Percentiles rank a stretch among this genome's conserved stretches.
Evolutionary conservation across 2,329 filamentous ascomycete genomes (phyloP).

Genomic region (Neopestalotiopsis rosae): DNA sequence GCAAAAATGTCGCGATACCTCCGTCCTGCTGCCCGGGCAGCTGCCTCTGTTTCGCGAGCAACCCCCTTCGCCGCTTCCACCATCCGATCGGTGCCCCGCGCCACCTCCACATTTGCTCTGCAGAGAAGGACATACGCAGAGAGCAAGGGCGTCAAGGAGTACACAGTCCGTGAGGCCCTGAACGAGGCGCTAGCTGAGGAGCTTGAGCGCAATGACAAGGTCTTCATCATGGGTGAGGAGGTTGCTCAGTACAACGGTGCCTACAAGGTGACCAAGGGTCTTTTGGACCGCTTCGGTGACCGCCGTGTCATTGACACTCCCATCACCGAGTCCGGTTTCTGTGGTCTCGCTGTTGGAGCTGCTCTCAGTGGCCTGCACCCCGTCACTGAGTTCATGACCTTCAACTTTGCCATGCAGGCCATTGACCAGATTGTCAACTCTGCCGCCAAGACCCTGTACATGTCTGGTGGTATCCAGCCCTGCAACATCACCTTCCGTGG

Average conservation of each 20-base stretch:
- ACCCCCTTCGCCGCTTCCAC: conserved; percentile 40
- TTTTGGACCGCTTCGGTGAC: conserved; percentile 95
- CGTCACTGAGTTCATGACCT: conserved; percentile 99
- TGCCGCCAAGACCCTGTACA: conserved; percentile 98
- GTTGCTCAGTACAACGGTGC: conserved; percentile 99
- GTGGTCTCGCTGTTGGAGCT: conserved; percentile 90
- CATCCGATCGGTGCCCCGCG: conserved; percentile 40
- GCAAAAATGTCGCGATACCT: conserved; percentile 55
- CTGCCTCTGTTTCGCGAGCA: conserved; percentile 47
- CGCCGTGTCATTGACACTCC: conserved; percentile 98
- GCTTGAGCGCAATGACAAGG: conserved; percentile 91
- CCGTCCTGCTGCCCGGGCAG: conserved; percentile 55
- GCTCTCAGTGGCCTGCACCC: conserved; percentile 94
- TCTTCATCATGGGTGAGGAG: conserved; percentile 96
- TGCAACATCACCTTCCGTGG: conserved; percentile 99
- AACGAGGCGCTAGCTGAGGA: conserved; percentile 99
- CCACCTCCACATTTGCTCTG: conserved; percentile 41
- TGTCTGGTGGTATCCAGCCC: conserved; percentile 99
- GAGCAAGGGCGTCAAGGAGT: conserved; percentile 73
- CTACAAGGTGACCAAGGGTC: conserved; percentile 99
- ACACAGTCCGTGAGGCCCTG: conserved; percentile 95
- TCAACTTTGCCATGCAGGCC: conserved; percentile 99
- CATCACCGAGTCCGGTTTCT: conserved; percentile 97
- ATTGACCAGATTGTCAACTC: conserved; percentile 99
- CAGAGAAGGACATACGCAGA: conserved; percentile 64